Evolutionary conservation across 495 filamentous ascomycete species (phyloP).

Genomic region (Neurospora sp.): DNA sequence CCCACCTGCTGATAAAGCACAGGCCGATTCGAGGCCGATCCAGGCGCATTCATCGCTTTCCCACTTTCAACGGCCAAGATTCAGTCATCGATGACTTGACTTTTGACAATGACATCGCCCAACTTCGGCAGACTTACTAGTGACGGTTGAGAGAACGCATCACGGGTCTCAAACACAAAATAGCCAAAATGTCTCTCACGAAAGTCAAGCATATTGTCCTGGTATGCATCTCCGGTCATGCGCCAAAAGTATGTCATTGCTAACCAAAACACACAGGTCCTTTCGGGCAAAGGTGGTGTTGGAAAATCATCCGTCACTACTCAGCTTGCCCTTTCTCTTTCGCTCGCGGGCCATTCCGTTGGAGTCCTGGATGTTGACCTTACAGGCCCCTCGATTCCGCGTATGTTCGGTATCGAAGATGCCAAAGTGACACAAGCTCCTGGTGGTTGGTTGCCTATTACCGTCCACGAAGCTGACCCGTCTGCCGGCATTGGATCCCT

Average conservation of each 20-base stretch:
- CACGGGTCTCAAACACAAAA: neutral
- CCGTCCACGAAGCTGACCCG: slow-evolving; percentile 52
- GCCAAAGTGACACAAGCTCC: slow-evolving; percentile 84
- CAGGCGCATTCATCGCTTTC: slow-evolving; percentile 3
- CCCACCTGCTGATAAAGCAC: slow-evolving; percentile 24
- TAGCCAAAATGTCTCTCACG: slow-evolving; percentile 41
- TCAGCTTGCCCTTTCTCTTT: slow-evolving; percentile 85
- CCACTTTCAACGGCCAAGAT: neutral
- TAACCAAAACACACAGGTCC: slow-evolving; percentile 42
- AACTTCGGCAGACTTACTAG: neutral
- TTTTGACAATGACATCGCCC: neutral
- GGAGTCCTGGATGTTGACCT: slow-evolving; percentile 95
- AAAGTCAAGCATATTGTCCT: slow-evolving; percentile 52
- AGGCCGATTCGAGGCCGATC: slow-evolving; percentile 18
- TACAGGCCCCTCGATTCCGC: slow-evolving; percentile 91
- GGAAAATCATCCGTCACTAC: slow-evolving; percentile 96
- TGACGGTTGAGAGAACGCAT: neutral
- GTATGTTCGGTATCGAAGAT: slow-evolving; percentile 80
- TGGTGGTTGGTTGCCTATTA: slow-evolving; percentile 81
- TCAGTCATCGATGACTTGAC: neutral
- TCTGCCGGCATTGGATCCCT: slow-evolving; percentile 51
- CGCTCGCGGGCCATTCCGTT: slow-evolving; percentile 71
- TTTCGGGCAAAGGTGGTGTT: slow-evolving; percentile 96
- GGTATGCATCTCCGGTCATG: slow-evolving; percentile 24
- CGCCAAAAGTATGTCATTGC: slow-evolving; percentile 3